Evolutionary conservation across 495 filamentous ascomycete species (phyloP).

Genomic region (Cudoniella acicularis): DNA sequence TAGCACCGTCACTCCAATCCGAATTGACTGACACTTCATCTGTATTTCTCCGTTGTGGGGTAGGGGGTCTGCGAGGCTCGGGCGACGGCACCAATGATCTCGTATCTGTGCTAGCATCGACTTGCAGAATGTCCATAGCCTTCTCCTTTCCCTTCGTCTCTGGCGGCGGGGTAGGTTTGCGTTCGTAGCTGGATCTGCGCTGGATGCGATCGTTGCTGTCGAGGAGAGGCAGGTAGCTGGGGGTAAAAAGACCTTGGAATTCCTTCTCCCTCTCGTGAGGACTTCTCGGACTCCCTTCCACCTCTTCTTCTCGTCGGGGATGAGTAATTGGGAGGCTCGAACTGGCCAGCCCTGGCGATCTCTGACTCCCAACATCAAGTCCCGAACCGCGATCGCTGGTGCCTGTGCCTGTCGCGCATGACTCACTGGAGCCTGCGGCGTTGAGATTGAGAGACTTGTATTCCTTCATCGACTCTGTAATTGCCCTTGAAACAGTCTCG

Average conservation of each 20-base stretch:
- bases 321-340: constrained; percentile 25
- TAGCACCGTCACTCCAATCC: constrained; percentile 35
- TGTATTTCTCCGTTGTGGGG: constrained; percentile 20
- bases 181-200: constrained; percentile 14
- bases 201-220: constrained; percentile 38
- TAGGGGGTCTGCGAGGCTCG: constrained; percentile 8
- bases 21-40: constrained; percentile 35
- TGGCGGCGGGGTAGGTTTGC: constrained; percentile 13
- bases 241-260: constrained; percentile 58
- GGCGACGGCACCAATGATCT: constrained; percentile 18
- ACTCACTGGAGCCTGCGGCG: constrained; percentile 12
- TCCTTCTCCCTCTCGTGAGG: constrained; percentile 52
- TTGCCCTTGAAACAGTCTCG: constrained; percentile 37
- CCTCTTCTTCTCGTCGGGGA: neutral
- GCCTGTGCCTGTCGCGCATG: constrained; percentile 13
- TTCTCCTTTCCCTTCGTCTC: constrained; percentile 6
- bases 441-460: constrained; percentile 19
- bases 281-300: constrained; percentile 26
- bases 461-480: constrained; percentile 37
- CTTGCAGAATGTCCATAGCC: constrained; percentile 13
- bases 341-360: constrained; percentile 5
- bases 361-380: neutral
- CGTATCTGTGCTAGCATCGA: constrained; percentile 14
- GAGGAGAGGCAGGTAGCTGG: constrained; percentile 55
- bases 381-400: neutral